Percentiles rank a stretch among this genome's conserved stretches.
phyloP scores from a whole-genome alignment of 1,284 basidiomycete genomes.

The Puccinia novopanici region DNA sequence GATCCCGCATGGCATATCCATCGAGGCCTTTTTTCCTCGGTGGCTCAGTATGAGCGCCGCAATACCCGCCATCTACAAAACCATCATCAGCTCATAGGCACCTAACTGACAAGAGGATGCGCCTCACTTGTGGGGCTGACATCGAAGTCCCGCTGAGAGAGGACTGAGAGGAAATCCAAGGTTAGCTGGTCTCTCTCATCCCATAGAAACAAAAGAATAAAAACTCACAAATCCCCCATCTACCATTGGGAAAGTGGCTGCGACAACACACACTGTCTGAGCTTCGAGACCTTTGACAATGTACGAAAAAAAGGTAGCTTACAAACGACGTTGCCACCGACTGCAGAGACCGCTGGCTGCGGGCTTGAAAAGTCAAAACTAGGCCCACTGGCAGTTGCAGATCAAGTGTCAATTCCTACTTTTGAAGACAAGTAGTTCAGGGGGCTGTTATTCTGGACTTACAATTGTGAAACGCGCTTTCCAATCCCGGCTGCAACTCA shows the following conservation, averaged over 20 bases:
- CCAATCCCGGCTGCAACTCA: constrained; percentile 39
- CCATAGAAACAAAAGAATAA: not conserved
- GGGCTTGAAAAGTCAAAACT: constrained; percentile 37
- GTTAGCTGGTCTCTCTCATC: not conserved
- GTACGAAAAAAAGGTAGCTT: not conserved
- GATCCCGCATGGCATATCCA: constrained; percentile 34
- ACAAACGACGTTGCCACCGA: constrained; percentile 47
- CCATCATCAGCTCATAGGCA: not conserved
- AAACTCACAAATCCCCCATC: constrained; percentile 39
- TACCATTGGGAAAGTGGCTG: constrained; percentile 41
- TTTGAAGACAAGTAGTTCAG: not conserved
- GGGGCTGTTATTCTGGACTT: not conserved
- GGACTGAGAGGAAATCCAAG: constrained; percentile 2
- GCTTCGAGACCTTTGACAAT: not conserved
- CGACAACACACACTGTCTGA: not conserved
- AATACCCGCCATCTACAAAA: constrained; percentile 42
- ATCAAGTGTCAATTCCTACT: not conserved
- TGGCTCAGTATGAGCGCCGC: constrained; percentile 39
- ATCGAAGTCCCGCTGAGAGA: constrained; percentile 42
- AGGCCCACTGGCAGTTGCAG: constrained; percentile 36
- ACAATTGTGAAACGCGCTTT: constrained; percentile 49
- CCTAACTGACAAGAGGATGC: not conserved
- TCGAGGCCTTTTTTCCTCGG: constrained; percentile 18
- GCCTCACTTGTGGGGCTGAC: constrained; percentile 41
- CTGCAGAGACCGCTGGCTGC: constrained; percentile 43